Evolutionary conservation across 2,329 filamentous ascomycete genomes (phyloP), one percentile per base, ranked within the genome.

Genomic region (Fusarium nanum): DNA sequence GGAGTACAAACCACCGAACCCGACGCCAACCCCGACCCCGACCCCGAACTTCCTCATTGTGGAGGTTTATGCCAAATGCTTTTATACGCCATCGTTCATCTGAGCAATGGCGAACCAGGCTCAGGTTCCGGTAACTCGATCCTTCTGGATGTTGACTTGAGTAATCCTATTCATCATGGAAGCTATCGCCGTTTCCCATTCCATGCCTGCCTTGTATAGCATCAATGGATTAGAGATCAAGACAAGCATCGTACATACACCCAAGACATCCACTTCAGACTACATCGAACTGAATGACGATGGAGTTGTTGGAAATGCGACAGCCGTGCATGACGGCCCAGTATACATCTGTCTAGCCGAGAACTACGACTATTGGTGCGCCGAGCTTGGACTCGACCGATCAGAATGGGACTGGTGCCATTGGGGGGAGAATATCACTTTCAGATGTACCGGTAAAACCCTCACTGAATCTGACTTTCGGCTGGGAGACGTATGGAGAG

Each of bases 311-410:
- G 59, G 40, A 1, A 61, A 61, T 22, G 37, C 45, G 3, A 61
- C 59, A 13, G 54, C 59, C 7, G 59, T 58, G 6, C 59, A 61
- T 18, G 59, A 61, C 13, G 59, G 59, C 16, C 59, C 59, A 3
- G 54, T 61, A 20, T 61, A 61, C 30, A 61, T 61, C 23, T 61
- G 53, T 20, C 45, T 61, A 13, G 54, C 54, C 13, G 59, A 61
- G 54, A 61, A 61, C 37, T 61, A 61, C 45, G 59, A 61, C 12
- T 61, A 58, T 12, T 61, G 59, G 59, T 61, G 59, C 12, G 20
- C 42, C 5, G 45, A 58, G 23, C 44, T 61, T 18, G 59, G 59
- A 12, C 3, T 61, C 9, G 14, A 58, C 12, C 34, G 59, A 28
- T 50, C 53, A 20, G 20, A 44, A 18, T 61, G 59, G 59, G 59